Conservation (phyloP, 225 moss, liverwort and hornwort genomes). For the Takakia lepidozioides region DNA sequence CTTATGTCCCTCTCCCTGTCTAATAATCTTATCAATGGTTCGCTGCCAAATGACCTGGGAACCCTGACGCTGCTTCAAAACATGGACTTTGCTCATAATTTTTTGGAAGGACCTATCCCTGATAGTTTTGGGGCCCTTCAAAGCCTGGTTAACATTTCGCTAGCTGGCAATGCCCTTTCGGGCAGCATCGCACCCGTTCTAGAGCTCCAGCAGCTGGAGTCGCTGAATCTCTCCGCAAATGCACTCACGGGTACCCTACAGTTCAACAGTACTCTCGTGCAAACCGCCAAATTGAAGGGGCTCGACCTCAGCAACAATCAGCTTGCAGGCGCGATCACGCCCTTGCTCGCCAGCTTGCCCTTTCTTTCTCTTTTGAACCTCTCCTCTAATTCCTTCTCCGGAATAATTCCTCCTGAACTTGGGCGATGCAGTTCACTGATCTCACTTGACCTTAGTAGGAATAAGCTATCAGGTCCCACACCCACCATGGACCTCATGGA, state of each 20-base stretch:
- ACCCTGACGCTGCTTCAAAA: conserved; percentile 9
- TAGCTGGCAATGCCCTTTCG: conserved; percentile 46
- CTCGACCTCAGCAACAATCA: conserved; percentile 62
- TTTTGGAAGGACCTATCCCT: conserved; percentile 43
- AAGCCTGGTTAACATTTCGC: conserved; percentile 44
- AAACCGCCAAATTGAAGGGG: conserved; percentile 21
- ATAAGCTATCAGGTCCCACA: conserved; percentile 37
- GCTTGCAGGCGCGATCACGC: conserved; percentile 48
- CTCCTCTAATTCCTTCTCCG: conserved; percentile 34
- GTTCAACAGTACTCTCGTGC: conserved; percentile 16
- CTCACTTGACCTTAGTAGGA: conserved; percentile 36
- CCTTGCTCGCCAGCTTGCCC: conserved; percentile 18
- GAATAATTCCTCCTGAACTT: conserved; percentile 10
- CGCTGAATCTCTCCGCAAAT: conserved; percentile 55
- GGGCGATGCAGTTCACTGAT: conserved; percentile 26
- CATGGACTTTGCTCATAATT: conserved; percentile 23
- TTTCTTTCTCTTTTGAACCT: conserved; percentile 21
- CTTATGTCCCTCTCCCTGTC: conserved; percentile 22
- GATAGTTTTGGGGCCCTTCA: conserved; percentile 17
- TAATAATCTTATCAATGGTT: conserved; percentile 27
- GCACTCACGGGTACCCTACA: conserved; percentile 27
- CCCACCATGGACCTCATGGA: conserved; percentile 39
- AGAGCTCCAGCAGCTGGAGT: conserved; percentile 31
- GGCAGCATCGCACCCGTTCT: conserved; percentile 35
- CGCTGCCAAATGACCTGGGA: conserved; percentile 31